These are phyloP conservation scores for Luffa aegyptiaca DNA, from an alignment of 306 rosid species.

Conservation along the genomic window DNA sequence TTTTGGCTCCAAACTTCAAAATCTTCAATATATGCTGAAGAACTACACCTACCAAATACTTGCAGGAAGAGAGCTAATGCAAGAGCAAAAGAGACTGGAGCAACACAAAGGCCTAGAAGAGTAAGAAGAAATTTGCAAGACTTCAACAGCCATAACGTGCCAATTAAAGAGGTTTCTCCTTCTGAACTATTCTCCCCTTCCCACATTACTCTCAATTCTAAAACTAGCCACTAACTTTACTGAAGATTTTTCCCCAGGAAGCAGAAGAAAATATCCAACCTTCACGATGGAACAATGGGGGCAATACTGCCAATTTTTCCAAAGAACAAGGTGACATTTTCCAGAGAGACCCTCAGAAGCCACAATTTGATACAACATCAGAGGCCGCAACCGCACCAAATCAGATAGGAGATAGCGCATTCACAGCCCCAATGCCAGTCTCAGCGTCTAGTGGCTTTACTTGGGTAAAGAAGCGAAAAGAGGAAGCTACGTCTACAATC, in stretches of 20 bases:
- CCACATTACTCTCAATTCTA: constrained; percentile 3
- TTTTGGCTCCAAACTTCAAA: background rate
- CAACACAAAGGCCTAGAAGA: constrained; percentile 53
- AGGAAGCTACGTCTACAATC: constrained; percentile 48
- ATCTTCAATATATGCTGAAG: background rate
- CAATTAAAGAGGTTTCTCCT: constrained; percentile 44
- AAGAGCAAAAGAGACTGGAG: constrained; percentile 36
- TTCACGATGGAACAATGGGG: constrained; percentile 24
- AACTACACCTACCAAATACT: background rate
- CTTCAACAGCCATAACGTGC: constrained; percentile 20
- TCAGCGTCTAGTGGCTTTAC: constrained; percentile 52
- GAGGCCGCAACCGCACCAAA: constrained; percentile 20
- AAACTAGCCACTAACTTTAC: background rate
- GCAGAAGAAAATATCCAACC: constrained; percentile 24
- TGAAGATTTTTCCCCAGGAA: constrained; percentile 14
- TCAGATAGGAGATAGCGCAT: constrained; percentile 27
- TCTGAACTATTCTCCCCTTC: constrained; percentile 1
- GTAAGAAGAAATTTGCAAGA: constrained; percentile 36
- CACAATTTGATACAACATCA: constrained; percentile 38
- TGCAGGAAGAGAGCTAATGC: constrained; percentile 51
- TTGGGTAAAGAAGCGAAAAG: constrained; percentile 61
- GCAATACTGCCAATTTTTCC: constrained; percentile 8
- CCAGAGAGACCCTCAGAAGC: constrained; percentile 29
- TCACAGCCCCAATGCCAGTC: constrained; percentile 38
- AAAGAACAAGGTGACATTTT: constrained; percentile 27